Base-by-base conservation (phyloP, 257 asterid genomes). In the Solanum arcanum region DNA sequence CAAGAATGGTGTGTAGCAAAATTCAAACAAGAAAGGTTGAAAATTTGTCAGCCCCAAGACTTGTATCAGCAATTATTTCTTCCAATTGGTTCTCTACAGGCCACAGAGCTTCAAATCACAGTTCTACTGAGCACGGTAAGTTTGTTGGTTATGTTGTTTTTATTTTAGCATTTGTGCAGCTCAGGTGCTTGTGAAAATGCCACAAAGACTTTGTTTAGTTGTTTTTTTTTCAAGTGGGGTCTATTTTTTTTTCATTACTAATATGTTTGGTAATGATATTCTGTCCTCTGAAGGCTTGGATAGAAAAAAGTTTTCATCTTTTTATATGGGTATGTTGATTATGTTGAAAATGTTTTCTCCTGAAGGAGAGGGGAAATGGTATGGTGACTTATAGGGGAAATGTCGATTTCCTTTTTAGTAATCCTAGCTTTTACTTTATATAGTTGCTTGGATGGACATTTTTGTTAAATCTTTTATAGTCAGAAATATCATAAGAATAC, bases 131-230 rank as follows among this genome's bases (percentile, higher is more conserved):
- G 49, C 83, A 86, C 70, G 93, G 95, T 93, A 83, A 88, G 87
- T 87, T 29, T 15, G 80, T 72, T 16, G 37, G 83, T 21, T 16
- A n/a, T 9, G 9, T 66, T 25, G 9, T 35, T 16, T 69, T 87
- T 47, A 6, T 69, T 83, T n/a, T 2, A 9, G n/a, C n/a, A 23
- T 35, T 31, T 44, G 52, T 3, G 83, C 42, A 31, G 49, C 41
- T 88, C 76, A 89, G 9, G 39, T 92, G 94, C 89, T 93, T 93
- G 96, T 89, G 35, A 75, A 93, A 94, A 90, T 88, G 91, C 89
- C 91, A n/a, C 91, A 87, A 12, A 75, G 88, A 87, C 33, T 56
- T 16, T 3, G 3, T 8, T 8, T 37, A 1, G 37, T 73, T 25
- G 20, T 6, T 12, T 16, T 12, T 16, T 12, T 44, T 18, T 56